These are phyloP conservation scores for Actinomucor elegans DNA, from an alignment of 371 early-diverging fungal genomes.

Conservation along the genomic window DNA sequence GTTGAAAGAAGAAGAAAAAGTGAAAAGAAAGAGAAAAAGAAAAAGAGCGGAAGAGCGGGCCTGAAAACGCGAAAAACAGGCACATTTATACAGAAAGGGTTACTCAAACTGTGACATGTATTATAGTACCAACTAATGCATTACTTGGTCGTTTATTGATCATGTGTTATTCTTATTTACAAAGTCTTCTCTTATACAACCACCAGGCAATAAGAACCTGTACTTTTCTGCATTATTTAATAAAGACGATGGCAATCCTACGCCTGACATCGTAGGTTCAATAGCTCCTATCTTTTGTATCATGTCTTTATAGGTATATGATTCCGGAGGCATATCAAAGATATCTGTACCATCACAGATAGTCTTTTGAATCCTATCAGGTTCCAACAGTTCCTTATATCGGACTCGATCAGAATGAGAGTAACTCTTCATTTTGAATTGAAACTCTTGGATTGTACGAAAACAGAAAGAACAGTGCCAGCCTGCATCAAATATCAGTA, in stretches of 20 bases:
- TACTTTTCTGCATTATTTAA: slow-evolving; percentile 32
- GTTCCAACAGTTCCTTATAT: slow-evolving; percentile 4
- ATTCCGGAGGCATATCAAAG: slow-evolving; percentile 58
- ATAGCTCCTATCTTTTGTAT: slow-evolving; percentile 37
- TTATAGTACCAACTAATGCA: slow-evolving; percentile 4
- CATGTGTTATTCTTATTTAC: background rate
- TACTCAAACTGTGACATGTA: slow-evolving; percentile 13
- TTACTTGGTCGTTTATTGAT: background rate
- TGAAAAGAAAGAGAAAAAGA: background rate
- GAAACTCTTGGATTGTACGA: slow-evolving; percentile 35
- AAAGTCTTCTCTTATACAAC: slow-evolving; percentile 37
- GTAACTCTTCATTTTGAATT: slow-evolving; percentile 51
- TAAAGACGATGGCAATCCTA: slow-evolving; percentile 35
- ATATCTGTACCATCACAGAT: slow-evolving; percentile 30
- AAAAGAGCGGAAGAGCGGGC: slow-evolving; percentile 2
- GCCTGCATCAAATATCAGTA: slow-evolving; percentile 1
- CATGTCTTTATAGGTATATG: slow-evolving; percentile 48
- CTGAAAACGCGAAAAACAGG: slow-evolving; percentile 3
- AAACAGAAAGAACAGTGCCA: slow-evolving; percentile 47
- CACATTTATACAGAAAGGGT: too few relatives aligned
- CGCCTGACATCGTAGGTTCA: slow-evolving; percentile 28
- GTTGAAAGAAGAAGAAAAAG: background rate
- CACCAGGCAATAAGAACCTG: slow-evolving; percentile 51
- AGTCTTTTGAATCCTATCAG: slow-evolving; percentile 19
- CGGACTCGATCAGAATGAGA: slow-evolving; percentile 31